Base-by-base conservation (phyloP, 2,329 filamentous ascomycete species). In the Nannizziopsis barbatae region DNA sequence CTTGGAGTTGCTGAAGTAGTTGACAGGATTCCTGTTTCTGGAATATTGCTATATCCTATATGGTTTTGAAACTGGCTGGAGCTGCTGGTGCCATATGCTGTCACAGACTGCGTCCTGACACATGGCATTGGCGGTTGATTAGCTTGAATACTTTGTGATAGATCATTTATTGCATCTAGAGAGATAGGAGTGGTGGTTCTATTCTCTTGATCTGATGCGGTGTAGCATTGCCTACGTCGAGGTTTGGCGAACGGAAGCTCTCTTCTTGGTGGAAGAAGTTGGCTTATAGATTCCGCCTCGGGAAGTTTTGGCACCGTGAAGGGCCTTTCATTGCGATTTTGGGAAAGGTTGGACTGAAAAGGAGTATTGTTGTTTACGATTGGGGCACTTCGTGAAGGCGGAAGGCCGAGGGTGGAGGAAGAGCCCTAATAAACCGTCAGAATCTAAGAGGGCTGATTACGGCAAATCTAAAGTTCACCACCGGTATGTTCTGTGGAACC, bases 251-350 rank as follows among this genome's bases (percentile, higher is more conserved):
- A 72, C 2, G 69, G 69, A 0, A 72, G 59, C 12, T 65, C 58
- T 51, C 69, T 54, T 51, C 62, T 69, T 15, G 69, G 69, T 12
- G 69, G 69, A n/a, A 71, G 57, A 45, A 62, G 56, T 40, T 64
- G 53, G 30, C 61, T 59, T 3, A 67, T 55, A n/a, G 56, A 51
- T 18, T 62, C 53, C 5, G 55, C 42, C 12, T 63, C 60, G 37
- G 59, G 59, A 15, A 55, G 59, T 2, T 51, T 54, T 15, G 61
- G 58, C 5, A 58, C 53, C 5, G 62, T 62, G 5, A 58, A 55
- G 8, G 58, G 60, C 41, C 58, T 57, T 2, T 53, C 51, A 14
- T 51, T 50, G 36, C 41, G 18, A 8, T 31, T n/a, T 9, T n/a
- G 12, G 27, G 38, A 20, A 18, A 12, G 40, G 17, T 18, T 10